phyloP scores from a whole-genome alignment of 495 filamentous ascomycete species.

The Sporormia fimetaria region DNA sequence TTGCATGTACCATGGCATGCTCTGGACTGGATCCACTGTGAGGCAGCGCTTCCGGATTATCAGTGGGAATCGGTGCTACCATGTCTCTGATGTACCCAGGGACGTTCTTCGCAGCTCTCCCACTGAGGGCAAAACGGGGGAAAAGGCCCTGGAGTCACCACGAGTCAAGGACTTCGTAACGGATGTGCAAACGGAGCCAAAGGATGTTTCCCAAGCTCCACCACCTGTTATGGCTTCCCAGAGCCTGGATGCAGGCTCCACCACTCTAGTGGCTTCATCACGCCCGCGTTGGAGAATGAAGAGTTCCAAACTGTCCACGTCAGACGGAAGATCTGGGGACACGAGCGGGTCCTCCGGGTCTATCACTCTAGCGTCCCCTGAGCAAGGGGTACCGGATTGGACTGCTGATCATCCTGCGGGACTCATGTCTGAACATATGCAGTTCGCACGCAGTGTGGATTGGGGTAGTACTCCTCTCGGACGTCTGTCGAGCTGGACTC shows the following conservation, averaged over 20 bases:
- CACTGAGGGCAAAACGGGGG: no score
- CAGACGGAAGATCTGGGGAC: not conserved
- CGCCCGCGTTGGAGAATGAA: no score
- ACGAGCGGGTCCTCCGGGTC: constrained; percentile 1
- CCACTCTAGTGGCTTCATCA: no score
- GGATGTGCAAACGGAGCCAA: no score
- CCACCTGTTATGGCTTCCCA: no score
- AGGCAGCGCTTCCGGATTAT: constrained; percentile 33
- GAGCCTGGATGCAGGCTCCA: no score
- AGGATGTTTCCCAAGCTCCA: no score
- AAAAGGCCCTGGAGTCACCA: no score
- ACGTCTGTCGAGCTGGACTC: constrained; percentile 16
- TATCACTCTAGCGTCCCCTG: constrained; percentile 8
- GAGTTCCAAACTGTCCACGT: not conserved
- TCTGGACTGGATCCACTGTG: constrained; percentile 35
- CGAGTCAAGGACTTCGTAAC: no score
- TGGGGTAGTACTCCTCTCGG: constrained; percentile 21
- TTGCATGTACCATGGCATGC: constrained; percentile 26
- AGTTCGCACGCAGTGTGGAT: constrained; percentile 29
- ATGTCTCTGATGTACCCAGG: constrained; percentile 3
- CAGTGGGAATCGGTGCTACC: constrained; percentile 30
- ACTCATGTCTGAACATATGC: constrained; percentile 19
- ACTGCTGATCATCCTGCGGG: constrained; percentile 13
- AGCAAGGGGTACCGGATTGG: constrained; percentile 30
- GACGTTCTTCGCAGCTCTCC: constrained; percentile 1